These are phyloP conservation scores for Venturia nashicola DNA, from an alignment of 2,329 filamentous ascomycete genomes.

Conservation along the genomic window DNA sequence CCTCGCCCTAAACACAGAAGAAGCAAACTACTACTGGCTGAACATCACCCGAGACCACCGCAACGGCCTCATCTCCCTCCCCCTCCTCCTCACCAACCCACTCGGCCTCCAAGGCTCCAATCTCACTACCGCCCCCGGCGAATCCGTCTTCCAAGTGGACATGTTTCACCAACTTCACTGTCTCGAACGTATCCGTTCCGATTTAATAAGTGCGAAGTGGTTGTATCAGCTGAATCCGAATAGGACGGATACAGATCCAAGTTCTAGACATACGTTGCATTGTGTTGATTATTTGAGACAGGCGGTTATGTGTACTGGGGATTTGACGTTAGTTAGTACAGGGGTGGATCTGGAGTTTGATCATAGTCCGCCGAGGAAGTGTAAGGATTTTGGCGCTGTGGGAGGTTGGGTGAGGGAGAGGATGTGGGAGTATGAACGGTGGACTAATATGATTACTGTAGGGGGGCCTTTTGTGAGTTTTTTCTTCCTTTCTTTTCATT, in stretches of 20 bases:
- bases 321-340: constrained; percentile 9
- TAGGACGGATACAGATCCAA: not conserved
- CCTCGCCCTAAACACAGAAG: constrained; percentile 2
- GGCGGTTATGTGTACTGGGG: constrained; percentile 11
- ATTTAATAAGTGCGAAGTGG: not conserved
- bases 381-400: constrained; percentile 1
- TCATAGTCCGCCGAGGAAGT: not conserved
- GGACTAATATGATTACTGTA: not conserved
- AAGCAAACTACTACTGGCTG: constrained; percentile 5
- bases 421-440: constrained; percentile 6
- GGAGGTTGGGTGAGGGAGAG: not conserved
- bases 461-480: not conserved
- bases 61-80: constrained; percentile 1
- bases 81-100: not conserved
- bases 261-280: too few species aligned
- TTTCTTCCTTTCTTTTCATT: not conserved
- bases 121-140: not conserved
- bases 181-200: constrained; percentile 1
- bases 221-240: constrained; percentile 1
- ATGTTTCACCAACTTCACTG: constrained; percentile 7
- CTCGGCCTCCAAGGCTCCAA: not conserved
- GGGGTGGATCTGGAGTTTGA: not conserved
- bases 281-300: constrained; percentile 12
- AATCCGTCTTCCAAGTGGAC: constrained; percentile 2
- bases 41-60: constrained; percentile 3